These are phyloP conservation scores for Ceratopteris richardii DNA, from an alignment of 75 land plant genomes.

Conservation along the genomic window DNA sequence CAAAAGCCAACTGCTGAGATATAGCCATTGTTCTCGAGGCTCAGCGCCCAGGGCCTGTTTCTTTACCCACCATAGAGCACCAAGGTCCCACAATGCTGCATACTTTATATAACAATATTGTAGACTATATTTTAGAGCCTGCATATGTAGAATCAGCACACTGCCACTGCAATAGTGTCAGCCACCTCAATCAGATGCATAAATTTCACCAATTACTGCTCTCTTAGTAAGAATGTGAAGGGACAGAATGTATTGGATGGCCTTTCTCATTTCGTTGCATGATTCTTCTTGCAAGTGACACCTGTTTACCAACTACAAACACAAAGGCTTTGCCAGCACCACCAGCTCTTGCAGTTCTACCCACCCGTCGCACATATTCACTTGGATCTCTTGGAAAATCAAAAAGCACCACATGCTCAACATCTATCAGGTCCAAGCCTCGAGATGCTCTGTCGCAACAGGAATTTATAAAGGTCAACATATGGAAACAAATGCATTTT, in stretches of 20 bases:
- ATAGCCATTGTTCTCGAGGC: too few species aligned
- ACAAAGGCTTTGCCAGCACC: slow-evolving; percentile 85
- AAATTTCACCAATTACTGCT: too few species aligned
- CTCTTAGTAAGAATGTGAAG: slow-evolving; percentile 12
- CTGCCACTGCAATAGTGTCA: too few species aligned
- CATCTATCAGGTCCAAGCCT: slow-evolving; percentile 76
- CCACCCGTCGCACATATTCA: slow-evolving; percentile 95
- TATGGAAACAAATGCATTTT: background rate
- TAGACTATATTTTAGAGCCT: too few species aligned
- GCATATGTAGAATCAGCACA: too few species aligned
- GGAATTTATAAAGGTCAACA: slow-evolving; percentile 2
- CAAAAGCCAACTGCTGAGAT: too few species aligned
- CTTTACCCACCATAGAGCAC: too few species aligned
- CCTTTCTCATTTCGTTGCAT: slow-evolving; percentile 84
- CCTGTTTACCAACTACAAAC: slow-evolving; percentile 96
- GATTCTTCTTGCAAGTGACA: slow-evolving; percentile 72
- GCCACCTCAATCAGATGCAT: too few species aligned
- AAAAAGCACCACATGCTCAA: slow-evolving; percentile 93
- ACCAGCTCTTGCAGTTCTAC: slow-evolving; percentile 94
- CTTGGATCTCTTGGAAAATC: slow-evolving; percentile 99
- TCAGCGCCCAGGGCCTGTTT: too few species aligned
- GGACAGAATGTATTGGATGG: slow-evolving; percentile 87
- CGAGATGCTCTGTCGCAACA: slow-evolving; percentile 81
- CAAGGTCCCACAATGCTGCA: too few species aligned
- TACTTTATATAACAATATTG: too few species aligned